Conservation (phyloP, 495 filamentous ascomycete genomes). For the Acidiella bohemica region DNA sequence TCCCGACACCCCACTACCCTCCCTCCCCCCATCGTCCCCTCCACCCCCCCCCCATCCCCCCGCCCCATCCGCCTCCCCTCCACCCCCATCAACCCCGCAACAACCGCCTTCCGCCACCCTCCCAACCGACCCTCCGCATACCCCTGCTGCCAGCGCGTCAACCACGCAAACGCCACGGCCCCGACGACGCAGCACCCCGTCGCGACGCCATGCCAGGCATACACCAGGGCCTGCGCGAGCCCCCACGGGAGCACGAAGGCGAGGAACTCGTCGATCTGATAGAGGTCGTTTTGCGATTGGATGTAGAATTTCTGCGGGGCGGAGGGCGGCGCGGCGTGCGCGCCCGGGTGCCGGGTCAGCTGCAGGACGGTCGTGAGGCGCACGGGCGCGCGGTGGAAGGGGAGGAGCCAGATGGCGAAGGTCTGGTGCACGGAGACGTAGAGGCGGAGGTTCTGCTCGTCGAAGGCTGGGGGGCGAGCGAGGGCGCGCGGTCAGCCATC, state of each 20-base stretch:
- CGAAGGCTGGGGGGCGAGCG: too few relatives aligned
- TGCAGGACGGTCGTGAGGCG: slow-evolving; percentile 60
- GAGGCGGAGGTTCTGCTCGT: slow-evolving; percentile 46
- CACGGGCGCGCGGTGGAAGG: slow-evolving; percentile 54
- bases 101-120: too few relatives aligned
- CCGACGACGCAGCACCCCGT: slow-evolving; percentile 49
- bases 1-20: not conserved
- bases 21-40: not conserved
- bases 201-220: slow-evolving; percentile 46
- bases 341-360: slow-evolving; percentile 29
- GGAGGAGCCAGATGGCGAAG: slow-evolving; percentile 65
- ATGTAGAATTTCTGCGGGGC: slow-evolving; percentile 60
- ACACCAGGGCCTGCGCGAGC: slow-evolving; percentile 34
- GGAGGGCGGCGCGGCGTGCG: too few relatives aligned
- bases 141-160: slow-evolving; percentile 38
- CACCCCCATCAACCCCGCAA: not conserved
- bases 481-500: too few relatives aligned
- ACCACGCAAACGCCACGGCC: slow-evolving; percentile 37
- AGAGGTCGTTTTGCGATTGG: slow-evolving; percentile 62
- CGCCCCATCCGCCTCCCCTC: not conserved
- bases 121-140: too few relatives aligned
- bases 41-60: slow-evolving; percentile 1
- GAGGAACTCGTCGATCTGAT: slow-evolving; percentile 66
- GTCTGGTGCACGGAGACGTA: slow-evolving; percentile 59
- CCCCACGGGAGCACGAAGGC: slow-evolving; percentile 46